Percentiles rank a stretch among this genome's conserved stretches.
phyloP scores from a whole-genome alignment of 1,139 yeast species.

The Debaryomyces psychrophilus region DNA sequence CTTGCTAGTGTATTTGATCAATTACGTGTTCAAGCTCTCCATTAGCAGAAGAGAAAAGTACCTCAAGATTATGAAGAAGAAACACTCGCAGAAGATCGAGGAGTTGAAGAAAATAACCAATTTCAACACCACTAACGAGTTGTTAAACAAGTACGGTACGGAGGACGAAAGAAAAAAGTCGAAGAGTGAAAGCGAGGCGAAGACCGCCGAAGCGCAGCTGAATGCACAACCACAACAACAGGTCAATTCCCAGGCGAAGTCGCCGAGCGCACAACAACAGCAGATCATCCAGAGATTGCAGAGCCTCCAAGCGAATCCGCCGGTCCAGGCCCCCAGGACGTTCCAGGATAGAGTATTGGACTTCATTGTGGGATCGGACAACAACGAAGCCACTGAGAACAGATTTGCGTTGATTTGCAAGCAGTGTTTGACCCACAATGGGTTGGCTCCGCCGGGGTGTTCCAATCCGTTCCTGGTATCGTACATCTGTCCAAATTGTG shows the following conservation, averaged over 20 bases:
- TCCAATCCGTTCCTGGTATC: slow-evolving; percentile 54
- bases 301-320: slow-evolving; percentile 6
- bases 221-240: not conserved
- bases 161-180: slow-evolving; percentile 32
- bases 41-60: slow-evolving; percentile 25
- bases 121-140: slow-evolving; percentile 73
- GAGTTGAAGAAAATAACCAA: slow-evolving; percentile 80
- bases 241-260: not conserved
- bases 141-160: slow-evolving; percentile 65
- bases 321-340: slow-evolving; percentile 21
- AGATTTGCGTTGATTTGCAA: slow-evolving; percentile 76
- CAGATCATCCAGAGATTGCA: slow-evolving; percentile 3
- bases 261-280: slow-evolving; percentile 2
- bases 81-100: slow-evolving; percentile 65
- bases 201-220: not conserved
- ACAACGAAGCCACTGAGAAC: slow-evolving; percentile 58
- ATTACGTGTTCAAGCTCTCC: slow-evolving; percentile 27
- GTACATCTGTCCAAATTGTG: slow-evolving; percentile 78
- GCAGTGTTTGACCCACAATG: slow-evolving; percentile 71
- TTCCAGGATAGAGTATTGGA: slow-evolving; percentile 52
- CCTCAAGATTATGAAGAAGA: slow-evolving; percentile 38
- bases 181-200: not conserved
- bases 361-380: slow-evolving; percentile 71
- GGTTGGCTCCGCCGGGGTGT: slow-evolving; percentile 76
- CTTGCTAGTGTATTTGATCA: slow-evolving; percentile 25